Conservation (phyloP, 108 stramenopile species). For the Pseudonitzschia multiseries region DNA sequence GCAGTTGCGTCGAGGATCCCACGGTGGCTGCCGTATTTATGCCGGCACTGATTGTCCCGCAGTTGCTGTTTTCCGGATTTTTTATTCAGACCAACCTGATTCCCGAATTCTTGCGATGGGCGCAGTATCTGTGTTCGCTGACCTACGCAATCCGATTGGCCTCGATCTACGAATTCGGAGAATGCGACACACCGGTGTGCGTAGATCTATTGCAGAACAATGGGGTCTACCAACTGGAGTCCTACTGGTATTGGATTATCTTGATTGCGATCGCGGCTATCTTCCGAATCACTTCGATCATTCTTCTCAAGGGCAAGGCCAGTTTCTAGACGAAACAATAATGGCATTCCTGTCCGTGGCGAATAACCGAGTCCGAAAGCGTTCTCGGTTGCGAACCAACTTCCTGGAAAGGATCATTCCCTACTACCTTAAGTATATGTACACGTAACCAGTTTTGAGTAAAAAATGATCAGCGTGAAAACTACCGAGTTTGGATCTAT, state of each 20-base stretch:
- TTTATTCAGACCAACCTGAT: constrained; percentile 63
- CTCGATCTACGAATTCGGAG: constrained; percentile 58
- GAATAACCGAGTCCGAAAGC: too few species aligned
- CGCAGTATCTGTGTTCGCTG: constrained; percentile 70
- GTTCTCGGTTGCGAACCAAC: too few species aligned
- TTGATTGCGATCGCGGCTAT: constrained; percentile 44
- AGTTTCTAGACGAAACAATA: constrained; percentile 22
- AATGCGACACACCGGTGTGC: constrained; percentile 48
- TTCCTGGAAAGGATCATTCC: too few species aligned
- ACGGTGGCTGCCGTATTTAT: constrained; percentile 60
- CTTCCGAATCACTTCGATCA: constrained; percentile 39
- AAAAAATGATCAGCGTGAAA: too few species aligned
- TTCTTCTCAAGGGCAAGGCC: constrained; percentile 49
- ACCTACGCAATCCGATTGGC: constrained; percentile 64
- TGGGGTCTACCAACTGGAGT: constrained; percentile 6
- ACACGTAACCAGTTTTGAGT: too few species aligned
- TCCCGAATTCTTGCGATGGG: constrained; percentile 66
- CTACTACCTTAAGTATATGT: too few species aligned
- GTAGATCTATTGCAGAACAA: constrained; percentile 11
- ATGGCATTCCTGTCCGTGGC: too few species aligned
- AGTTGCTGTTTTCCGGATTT: constrained; percentile 84
- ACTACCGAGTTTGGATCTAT: too few species aligned
- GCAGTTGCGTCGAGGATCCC: constrained; percentile 61
- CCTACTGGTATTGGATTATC: constrained; percentile 34
- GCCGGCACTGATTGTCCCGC: constrained; percentile 77